phyloP scores from a whole-genome alignment of 169 alveolate species.

The Cryptosporidium parvum region DNA sequence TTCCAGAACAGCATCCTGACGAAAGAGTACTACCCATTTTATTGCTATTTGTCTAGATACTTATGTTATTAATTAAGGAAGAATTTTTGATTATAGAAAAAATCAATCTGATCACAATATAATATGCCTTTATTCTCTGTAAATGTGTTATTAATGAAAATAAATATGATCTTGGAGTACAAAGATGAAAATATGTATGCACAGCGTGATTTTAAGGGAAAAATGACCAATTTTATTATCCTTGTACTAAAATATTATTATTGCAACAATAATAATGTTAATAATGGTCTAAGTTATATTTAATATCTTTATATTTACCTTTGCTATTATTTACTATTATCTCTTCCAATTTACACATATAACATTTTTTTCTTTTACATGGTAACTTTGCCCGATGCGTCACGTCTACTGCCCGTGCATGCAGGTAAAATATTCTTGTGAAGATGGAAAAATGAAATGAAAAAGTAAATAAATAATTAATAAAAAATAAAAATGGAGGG shows the following conservation, averaged over 20 bases:
- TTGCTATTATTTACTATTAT: neutral
- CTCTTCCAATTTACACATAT: neutral
- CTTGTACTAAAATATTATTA: neutral
- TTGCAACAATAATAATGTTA: neutral
- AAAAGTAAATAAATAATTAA: neutral
- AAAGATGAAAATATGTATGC: neutral
- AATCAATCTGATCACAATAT: neutral
- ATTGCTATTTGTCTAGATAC: neutral
- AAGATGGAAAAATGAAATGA: neutral
- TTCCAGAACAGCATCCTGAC: conserved; percentile 68
- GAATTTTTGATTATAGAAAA: neutral
- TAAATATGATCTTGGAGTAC: conserved; percentile 20
- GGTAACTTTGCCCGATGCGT: conserved; percentile 19
- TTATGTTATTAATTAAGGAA: neutral
- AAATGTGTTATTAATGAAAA: neutral
- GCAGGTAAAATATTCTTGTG: neutral
- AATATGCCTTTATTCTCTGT: neutral
- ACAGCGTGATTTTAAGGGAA: neutral
- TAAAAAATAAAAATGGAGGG: neutral
- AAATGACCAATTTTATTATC: neutral
- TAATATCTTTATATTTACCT: neutral
- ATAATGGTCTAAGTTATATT: neutral
- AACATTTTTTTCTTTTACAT: neutral
- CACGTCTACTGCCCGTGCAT: conserved; percentile 4
- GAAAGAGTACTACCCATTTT: conserved; percentile 46